Base-by-base conservation (phyloP, 306 rosid species). In the Cajanus cajan region DNA sequence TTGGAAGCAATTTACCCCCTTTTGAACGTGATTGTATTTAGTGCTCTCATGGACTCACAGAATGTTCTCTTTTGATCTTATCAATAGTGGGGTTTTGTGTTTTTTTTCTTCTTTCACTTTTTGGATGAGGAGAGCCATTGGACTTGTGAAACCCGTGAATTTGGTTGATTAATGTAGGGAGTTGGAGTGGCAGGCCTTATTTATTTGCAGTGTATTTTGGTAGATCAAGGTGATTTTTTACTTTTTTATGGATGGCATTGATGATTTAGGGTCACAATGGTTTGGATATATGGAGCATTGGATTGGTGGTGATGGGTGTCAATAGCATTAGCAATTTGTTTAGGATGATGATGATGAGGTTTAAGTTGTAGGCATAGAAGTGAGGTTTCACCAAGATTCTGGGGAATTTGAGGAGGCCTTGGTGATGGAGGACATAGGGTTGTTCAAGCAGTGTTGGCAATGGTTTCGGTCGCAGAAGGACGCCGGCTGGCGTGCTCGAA, bases 371-470 rank as follows among this genome's bases (percentile, higher is more conserved):
- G 68, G 74, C 36, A 13, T 67, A 77, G 77, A 18, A 82, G 44
- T 43, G 18, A 41, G 47, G 77, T 68, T 79, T 64, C 78, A 54
- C 70, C 63, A 44, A 36, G 77, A 64, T 82, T 83, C 18, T 47
- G 48, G 71, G 76, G 78, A 57, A 50, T 87, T 25, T 81, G 74
- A 57, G 51, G 81, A 31, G 87, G 52, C 4, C 44, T 31, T 86
- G 74, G 83, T 87, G 78, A 94, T 94, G 98, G 97, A 94, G 87
- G 97, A 94, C 63, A 88, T 94, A 69, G 89, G 96, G 73, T 83
- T 94, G 74, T 90, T 92, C 63, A 90, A 90, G 67, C 98, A 94
- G 84, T 92, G 82, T 37, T 92, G 96, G 96, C 87, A 88, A 84
- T 94, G 98, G 97, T 82, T 94, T 80, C 87, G 80, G 51, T 89